phyloP scores from a whole-genome alignment of 306 rosid species.

The Fragaria iinumae region DNA sequence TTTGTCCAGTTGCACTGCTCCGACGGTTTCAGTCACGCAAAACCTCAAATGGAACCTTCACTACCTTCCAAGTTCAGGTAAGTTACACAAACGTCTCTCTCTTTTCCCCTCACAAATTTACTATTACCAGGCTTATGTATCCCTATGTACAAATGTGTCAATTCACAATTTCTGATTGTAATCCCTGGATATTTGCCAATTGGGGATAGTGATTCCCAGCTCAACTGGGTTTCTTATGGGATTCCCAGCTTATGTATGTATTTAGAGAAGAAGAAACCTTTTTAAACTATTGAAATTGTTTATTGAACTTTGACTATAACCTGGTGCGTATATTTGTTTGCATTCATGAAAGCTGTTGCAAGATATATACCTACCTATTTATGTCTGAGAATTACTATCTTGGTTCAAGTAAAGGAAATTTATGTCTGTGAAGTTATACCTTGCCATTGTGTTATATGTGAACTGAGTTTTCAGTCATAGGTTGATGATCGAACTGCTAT shows the following conservation, averaged over 20 bases:
- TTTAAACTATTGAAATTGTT: neutral
- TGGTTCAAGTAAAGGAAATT: neutral
- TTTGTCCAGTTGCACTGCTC: neutral
- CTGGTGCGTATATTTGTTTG: neutral
- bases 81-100: neutral
- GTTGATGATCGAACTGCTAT: neutral
- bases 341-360: neutral
- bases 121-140: neutral
- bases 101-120: neutral
- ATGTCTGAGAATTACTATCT: neutral
- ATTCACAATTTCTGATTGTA: neutral
- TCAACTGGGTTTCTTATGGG: neutral
- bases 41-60: neutral
- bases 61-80: neutral
- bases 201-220: neutral
- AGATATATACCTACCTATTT: neutral
- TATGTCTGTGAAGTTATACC: neutral
- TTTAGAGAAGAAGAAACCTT: neutral
- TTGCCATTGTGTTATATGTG: neutral
- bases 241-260: too few species aligned
- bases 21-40: conserved; percentile 2
- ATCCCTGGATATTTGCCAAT: conserved; percentile 1
- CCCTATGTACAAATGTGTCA: neutral
- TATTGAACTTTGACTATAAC: neutral
- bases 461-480: neutral